Evolutionary conservation across 2,329 filamentous ascomycete species (phyloP), one percentile per base, ranked within the genome.

Genomic region (Fusarium fujikuroi): DNA sequence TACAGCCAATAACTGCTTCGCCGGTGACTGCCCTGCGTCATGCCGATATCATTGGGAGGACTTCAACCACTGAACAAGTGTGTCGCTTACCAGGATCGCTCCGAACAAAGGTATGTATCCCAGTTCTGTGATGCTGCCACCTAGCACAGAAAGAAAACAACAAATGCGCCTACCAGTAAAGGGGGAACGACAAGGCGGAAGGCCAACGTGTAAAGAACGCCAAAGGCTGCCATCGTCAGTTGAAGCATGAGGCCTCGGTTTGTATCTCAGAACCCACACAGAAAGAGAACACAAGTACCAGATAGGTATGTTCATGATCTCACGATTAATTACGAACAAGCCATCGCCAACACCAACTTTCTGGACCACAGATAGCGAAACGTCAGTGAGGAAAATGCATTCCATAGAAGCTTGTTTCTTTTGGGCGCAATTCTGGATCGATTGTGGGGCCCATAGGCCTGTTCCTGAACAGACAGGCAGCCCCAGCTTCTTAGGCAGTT

Each of bases 81-180:
- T 60, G 47, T 63, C 23, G 30, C 66, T 62, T 49, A 30, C 50
- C 59, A 69, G 65, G 39, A 69, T 25, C 21, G 11, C 37, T 36
- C 63, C 39, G 44, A 66, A 68, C 63, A 70, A 63, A 64, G 58
- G 37, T 32, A 43, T 59, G 40, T 32, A 46, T 59, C 43, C 46
- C 23, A 46, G 54, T 64, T 67, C 62, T 75, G 75, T 74, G 72
- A 76, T 60, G 69, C 72, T 70, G 69, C 62, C 37, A 46, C 12
- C 44, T 37, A 18, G 15, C 23, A 59, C 32, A 28, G 11, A 61
- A 53, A 62, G 49, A 47, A 70, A 67, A 37, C n/a, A 32, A 19
- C 25, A 36, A 23, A 21, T 25, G 36, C 44, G 34, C 44, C 50
- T 54, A 47, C 28, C 28, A 9, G 28, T 10, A 57, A 65, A 60